A percentile compares a stretch with the other conserved stretches of the same genome.
Conservation (phyloP, 331 rosid genomes). For the Dryas integrifolia region DNA sequence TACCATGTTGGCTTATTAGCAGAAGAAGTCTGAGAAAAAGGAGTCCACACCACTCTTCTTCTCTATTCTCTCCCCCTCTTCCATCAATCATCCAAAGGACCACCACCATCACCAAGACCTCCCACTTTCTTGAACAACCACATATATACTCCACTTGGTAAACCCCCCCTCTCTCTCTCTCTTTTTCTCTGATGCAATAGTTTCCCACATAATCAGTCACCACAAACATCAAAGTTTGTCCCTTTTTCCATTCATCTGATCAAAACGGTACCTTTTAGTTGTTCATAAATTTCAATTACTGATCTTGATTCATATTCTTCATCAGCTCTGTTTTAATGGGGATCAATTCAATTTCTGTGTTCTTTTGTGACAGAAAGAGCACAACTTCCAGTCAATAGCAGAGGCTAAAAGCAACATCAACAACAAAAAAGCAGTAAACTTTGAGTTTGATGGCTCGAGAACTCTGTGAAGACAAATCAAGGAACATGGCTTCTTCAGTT, state of each 20-base stretch:
- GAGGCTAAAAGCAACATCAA: too few species aligned
- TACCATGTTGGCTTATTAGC: slow-evolving; percentile 39
- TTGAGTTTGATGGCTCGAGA: slow-evolving; percentile 46
- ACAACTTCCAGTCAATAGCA: not conserved
- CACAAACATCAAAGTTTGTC: too few species aligned
- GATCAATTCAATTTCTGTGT: not conserved
- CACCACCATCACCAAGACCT: slow-evolving; percentile 9
- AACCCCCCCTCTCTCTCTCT: not conserved
- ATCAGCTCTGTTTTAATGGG: slow-evolving; percentile 4
- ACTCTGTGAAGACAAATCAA: slow-evolving; percentile 50
- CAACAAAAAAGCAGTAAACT: not conserved
- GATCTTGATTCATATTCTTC: not conserved
- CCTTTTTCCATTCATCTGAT: not conserved
- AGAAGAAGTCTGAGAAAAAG: slow-evolving; percentile 33
- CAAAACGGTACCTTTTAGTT: not conserved
- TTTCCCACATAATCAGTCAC: too few species aligned
- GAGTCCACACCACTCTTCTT: not conserved
- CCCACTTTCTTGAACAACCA: slow-evolving; percentile 7
- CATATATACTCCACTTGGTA: slow-evolving; percentile 14
- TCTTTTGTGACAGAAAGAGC: not conserved
- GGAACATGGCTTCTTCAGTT: slow-evolving; percentile 48
- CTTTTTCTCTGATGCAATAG: too few species aligned
- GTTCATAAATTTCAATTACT: slow-evolving; percentile 3
- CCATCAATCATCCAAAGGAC: slow-evolving; percentile 5
- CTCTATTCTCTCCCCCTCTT: slow-evolving; percentile 17